Percentiles rank a stretch among this genome's conserved stretches.
Conservation (phyloP, 768 basidiomycete genomes). For the Boletus speciosus region DNA sequence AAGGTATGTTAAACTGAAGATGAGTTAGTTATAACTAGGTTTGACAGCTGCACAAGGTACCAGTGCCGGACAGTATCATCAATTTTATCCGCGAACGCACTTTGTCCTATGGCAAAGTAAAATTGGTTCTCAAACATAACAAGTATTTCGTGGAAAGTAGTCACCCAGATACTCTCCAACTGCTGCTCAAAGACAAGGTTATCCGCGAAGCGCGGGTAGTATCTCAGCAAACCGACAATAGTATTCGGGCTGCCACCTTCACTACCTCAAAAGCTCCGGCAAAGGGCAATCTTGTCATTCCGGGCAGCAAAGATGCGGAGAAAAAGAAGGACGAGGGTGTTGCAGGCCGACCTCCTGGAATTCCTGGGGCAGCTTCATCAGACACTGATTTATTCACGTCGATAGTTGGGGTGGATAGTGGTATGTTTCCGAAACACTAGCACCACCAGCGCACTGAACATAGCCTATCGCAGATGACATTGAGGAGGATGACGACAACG, state of each 20-base stretch:
- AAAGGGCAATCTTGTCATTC: constrained; percentile 79
- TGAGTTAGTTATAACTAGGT: neutral
- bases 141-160: constrained; percentile 96
- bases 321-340: constrained; percentile 65
- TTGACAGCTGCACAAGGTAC: constrained; percentile 54
- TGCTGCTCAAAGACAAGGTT: constrained; percentile 78
- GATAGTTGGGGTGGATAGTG: constrained; percentile 91
- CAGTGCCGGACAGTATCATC: constrained; percentile 84
- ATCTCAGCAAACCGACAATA: constrained; percentile 63
- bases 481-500: constrained; percentile 96
- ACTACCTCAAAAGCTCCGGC: constrained; percentile 81
- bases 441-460: neutral
- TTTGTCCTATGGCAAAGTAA: constrained; percentile 95
- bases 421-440: constrained; percentile 39
- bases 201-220: constrained; percentile 83
- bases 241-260: constrained; percentile 72
- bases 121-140: constrained; percentile 96
- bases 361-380: constrained; percentile 30
- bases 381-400: constrained; percentile 89
- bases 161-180: constrained; percentile 89
- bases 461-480: constrained; percentile 70
- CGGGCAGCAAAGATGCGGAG: constrained; percentile 73
- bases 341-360: constrained; percentile 29
- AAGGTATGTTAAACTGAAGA: constrained; percentile 41
- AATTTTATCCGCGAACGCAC: constrained; percentile 91